Evolutionary conservation across 2,329 filamentous ascomycete genomes (phyloP).

Genomic region (Alternaria ethzedia): DNA sequence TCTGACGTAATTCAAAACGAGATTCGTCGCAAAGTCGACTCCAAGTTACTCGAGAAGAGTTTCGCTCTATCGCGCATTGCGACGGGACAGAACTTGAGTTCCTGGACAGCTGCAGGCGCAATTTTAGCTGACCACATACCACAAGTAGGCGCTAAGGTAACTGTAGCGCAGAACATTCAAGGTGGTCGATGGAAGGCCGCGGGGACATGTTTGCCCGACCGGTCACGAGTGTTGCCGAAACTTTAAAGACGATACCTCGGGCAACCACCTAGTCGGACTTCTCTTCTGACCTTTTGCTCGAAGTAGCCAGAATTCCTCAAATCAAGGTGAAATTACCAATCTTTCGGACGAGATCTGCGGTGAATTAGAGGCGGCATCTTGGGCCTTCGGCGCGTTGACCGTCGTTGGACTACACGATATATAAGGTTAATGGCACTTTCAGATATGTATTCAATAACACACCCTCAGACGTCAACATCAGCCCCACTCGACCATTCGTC

Average conservation of each 20-base stretch:
- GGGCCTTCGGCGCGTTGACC: neutral
- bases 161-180: neutral
- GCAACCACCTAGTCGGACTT: neutral
- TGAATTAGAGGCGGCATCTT: neutral
- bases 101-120: neutral
- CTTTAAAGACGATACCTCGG: neutral
- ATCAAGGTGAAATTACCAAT: neutral
- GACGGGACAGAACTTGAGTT: neutral
- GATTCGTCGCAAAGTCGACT: neutral
- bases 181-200: neutral
- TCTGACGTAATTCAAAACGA: neutral
- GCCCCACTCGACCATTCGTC: neutral
- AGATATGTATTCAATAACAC: neutral
- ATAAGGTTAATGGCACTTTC: neutral
- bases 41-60: neutral
- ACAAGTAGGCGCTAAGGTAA: neutral
- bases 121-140: neutral
- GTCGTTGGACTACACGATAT: neutral
- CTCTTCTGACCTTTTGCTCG: neutral
- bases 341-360: neutral
- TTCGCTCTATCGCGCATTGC: neutral
- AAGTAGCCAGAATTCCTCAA: neutral
- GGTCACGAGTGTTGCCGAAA: conserved; percentile 1
- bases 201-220: neutral
- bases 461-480: neutral